Evolutionary conservation across 1,284 basidiomycete species (phyloP).

Genomic region (Cystobasidiaceae sp.): DNA sequence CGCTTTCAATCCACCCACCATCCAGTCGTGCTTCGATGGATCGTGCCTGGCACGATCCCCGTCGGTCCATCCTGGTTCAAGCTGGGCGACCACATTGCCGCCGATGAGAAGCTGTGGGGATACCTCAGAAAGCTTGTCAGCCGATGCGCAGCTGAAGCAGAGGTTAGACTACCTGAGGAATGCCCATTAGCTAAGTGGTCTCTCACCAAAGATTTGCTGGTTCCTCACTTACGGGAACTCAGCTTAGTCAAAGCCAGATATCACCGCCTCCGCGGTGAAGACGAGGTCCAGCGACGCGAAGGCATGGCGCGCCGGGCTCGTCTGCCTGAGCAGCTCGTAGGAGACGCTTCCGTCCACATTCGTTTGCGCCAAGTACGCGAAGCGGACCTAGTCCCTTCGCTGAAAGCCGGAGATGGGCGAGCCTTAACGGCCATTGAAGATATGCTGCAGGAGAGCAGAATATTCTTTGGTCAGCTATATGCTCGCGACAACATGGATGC

Average conservation of each 20-base stretch:
- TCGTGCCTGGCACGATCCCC: background rate
- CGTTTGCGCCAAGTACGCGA: constrained; percentile 20
- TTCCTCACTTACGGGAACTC: background rate
- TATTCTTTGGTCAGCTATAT: constrained; percentile 6
- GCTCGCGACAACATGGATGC: background rate
- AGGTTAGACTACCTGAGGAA: background rate
- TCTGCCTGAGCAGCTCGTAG: background rate
- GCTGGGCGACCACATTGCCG: background rate
- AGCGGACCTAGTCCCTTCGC: background rate
- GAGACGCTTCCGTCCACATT: constrained; percentile 8
- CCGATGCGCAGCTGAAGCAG: background rate
- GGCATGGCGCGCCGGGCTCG: background rate
- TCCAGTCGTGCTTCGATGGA: background rate
- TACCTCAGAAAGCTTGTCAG: background rate
- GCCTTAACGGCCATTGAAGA: background rate
- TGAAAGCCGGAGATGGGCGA: background rate
- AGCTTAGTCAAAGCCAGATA: background rate
- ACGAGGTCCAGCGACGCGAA: background rate
- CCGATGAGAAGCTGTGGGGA: background rate
- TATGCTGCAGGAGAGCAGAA: background rate
- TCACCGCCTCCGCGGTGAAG: background rate
- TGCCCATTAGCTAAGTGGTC: background rate
- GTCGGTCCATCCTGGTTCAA: background rate
- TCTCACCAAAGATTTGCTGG: background rate
- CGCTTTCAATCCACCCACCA: constrained; percentile 6